Evolutionary conservation across 805 yeast species (phyloP).

Genomic region (Sugiyamaella americana): DNA sequence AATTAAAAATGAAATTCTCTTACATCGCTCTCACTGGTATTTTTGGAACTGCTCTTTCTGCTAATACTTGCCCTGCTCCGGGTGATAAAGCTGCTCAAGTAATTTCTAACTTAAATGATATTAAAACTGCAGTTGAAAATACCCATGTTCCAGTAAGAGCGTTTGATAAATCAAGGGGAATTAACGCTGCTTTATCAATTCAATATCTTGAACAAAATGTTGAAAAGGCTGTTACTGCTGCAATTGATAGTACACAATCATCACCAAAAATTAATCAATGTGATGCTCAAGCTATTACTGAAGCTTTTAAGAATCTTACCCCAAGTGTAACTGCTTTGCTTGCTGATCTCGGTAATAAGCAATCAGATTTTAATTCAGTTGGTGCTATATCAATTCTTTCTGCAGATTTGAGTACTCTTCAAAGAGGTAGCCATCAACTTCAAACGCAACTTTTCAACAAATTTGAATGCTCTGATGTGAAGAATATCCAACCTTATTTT

Average conservation of each 20-base stretch:
- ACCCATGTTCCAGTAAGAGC: slow-evolving; percentile 10
- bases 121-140: too few relatives aligned
- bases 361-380: slow-evolving; percentile 22
- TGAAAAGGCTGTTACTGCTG: slow-evolving; percentile 16
- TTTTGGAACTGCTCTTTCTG: too few relatives aligned
- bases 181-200: slow-evolving; percentile 26
- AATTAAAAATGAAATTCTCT: too few relatives aligned
- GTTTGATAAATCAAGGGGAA: slow-evolving; percentile 18
- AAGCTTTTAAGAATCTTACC: slow-evolving; percentile 10
- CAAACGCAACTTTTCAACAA: slow-evolving; percentile 16
- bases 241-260: slow-evolving; percentile 10
- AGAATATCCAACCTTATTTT: slow-evolving; percentile 14
- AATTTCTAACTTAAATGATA: too few relatives aligned
- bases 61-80: too few relatives aligned
- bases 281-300: slow-evolving; percentile 14
- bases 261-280: slow-evolving; percentile 10
- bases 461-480: slow-evolving; percentile 14
- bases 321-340: slow-evolving; percentile 20
- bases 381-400: slow-evolving; percentile 22
- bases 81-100: too few relatives aligned
- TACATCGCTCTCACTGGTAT: too few relatives aligned
- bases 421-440: slow-evolving; percentile 19
- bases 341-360: slow-evolving; percentile 21
- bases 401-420: slow-evolving; percentile 22
- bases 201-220: slow-evolving; percentile 24